Evolutionary conservation across 495 filamentous ascomycete species (phyloP), one percentile per base, ranked within the genome.

Genomic region (Astrothelium macrocarpum): DNA sequence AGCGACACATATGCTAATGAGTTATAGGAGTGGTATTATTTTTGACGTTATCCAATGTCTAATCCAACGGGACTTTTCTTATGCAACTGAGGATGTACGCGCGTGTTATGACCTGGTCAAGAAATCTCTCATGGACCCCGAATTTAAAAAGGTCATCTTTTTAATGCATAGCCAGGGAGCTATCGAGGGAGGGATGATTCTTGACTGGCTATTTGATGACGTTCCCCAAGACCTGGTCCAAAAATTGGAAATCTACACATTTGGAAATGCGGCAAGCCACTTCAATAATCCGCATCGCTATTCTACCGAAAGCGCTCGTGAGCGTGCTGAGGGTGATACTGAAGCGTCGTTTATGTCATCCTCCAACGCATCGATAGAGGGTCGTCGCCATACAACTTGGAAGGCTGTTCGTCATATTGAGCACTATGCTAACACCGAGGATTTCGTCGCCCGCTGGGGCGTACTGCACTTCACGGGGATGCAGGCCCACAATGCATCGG

Each of bases 191-290:
- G 80, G 85, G 1, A 73, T 91, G 60, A 84, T 90, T 12, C 70
- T 93, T 1, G 91, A 96, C 77, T 88, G 86, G 82, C 81, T 96
- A 10, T 78, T 93, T 9, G 82, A 86, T 67, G 90, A 93, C 67
- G 71, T 94, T 0, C 86, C 88, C 0, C 83, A 85, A 34, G 80
- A 86, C 49, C 73, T 86, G 1, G 77, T 92, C 20, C 72, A 77
- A 0, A 86, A 88, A 61, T 78, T 95, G 4, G 91, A 95, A 70
- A 83, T 94, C 14, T 94, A 93, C 73, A 94, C 90, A 0, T 95
- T 95, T 68, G 90, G 89, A 10, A 86, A 83, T 62, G 89, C 90
- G 7, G 88, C 90, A 1, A 93, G 91, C 67, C 90, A 94, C 72
- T 95, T 93, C 72, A 93, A 91, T 73, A 91, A 92, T 65, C 90